phyloP scores from a whole-genome alignment of 768 basidiomycete genomes.

The Tylopilus vinaceipallidus region DNA sequence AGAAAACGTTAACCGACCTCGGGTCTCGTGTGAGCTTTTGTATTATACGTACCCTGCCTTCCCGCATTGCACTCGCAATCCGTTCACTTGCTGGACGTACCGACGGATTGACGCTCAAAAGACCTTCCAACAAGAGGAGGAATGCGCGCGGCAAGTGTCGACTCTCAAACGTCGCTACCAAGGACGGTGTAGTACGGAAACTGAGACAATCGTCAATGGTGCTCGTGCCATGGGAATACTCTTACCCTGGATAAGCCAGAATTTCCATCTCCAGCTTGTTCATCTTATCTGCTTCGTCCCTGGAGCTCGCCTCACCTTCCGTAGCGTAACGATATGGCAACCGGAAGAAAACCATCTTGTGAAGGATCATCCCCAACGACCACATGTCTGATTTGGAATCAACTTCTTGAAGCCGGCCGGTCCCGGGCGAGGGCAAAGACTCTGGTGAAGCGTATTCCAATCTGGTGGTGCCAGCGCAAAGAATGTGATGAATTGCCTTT shows the following conservation, averaged over 20 bases:
- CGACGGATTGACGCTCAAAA: constrained; percentile 60
- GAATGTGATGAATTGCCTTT: not conserved
- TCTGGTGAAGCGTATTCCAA: constrained; percentile 91
- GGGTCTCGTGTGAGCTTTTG: not conserved
- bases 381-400: constrained; percentile 95
- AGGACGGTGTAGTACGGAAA: constrained; percentile 48
- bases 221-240: not conserved
- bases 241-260: constrained; percentile 68
- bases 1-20: not conserved
- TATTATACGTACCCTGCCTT: constrained; percentile 62
- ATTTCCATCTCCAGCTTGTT: constrained; percentile 73
- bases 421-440: constrained; percentile 66
- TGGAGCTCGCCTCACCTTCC: constrained; percentile 50
- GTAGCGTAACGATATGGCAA: constrained; percentile 79
- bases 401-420: constrained; percentile 64
- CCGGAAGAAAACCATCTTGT: constrained; percentile 90
- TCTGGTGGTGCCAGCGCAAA: constrained; percentile 33
- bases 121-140: constrained; percentile 67
- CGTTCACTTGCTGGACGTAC: constrained; percentile 72
- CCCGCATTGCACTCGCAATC: constrained; percentile 63
- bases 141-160: constrained; percentile 73
- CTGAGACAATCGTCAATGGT: constrained; percentile 29
- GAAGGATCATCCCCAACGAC: constrained; percentile 94
- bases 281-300: constrained; percentile 61
- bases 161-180: constrained; percentile 59